Evolutionary conservation across 2,329 filamentous ascomycete species (phyloP).

Genomic region (Claviceps sp.): DNA sequence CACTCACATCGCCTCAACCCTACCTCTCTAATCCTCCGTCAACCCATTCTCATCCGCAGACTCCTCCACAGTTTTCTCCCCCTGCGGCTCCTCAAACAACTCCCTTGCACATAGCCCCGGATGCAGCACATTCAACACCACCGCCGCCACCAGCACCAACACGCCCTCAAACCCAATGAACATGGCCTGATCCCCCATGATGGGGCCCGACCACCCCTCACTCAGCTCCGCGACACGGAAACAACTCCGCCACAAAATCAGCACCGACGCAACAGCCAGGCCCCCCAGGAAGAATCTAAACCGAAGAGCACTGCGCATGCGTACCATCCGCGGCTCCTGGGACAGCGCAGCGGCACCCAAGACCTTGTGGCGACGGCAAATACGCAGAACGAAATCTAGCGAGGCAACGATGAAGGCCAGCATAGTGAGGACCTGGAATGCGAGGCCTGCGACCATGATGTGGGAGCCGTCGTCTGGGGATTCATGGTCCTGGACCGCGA

Average conservation of each 20-base stretch:
- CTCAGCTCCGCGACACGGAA: conserved; percentile 55
- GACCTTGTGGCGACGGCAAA: conserved; percentile 12
- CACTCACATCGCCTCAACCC: no score
- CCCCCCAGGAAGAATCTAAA: conserved; percentile 44
- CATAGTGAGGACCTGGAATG: conserved; percentile 46
- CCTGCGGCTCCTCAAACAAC: not conserved
- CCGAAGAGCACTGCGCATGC: conserved; percentile 24
- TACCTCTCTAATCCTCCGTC: not conserved
- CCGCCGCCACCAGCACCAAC: conserved; percentile 34
- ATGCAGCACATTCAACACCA: conserved; percentile 28
- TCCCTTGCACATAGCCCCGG: conserved; percentile 9
- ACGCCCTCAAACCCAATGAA: conserved; percentile 47
- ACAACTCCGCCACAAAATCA: conserved; percentile 49
- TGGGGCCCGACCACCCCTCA: conserved; percentile 44
- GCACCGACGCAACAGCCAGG: conserved; percentile 43
- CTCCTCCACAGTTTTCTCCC: not conserved
- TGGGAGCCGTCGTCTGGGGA: conserved; percentile 32
- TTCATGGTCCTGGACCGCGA: conserved; percentile 23
- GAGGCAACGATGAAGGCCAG: conserved; percentile 37
- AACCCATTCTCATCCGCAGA: not conserved
- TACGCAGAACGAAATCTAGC: conserved; percentile 34
- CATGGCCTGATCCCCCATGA: conserved; percentile 41
- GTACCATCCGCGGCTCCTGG: conserved; percentile 21
- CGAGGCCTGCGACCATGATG: conserved; percentile 52
- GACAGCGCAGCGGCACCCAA: conserved; percentile 20